phyloP scores from a whole-genome alignment of 768 basidiomycete genomes.

The Suillus subluteus region DNA sequence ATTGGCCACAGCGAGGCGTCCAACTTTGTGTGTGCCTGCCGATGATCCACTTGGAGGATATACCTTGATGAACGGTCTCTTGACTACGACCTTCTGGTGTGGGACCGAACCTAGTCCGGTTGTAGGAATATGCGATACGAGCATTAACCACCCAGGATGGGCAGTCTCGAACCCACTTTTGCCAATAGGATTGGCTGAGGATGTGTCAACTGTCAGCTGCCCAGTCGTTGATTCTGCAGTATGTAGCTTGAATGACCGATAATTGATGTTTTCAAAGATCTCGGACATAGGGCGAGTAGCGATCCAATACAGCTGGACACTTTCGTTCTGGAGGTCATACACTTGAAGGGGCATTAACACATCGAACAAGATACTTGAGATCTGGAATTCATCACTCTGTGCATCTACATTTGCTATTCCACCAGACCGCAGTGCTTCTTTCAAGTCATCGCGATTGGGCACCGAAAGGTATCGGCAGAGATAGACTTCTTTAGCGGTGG shows the following conservation, averaged over 20 bases:
- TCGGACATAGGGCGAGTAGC: not conserved
- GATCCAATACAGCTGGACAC: not conserved
- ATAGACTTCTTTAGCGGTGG: not conserved
- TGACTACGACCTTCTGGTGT: not conserved
- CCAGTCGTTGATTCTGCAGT: not conserved
- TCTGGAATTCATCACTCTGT: not conserved
- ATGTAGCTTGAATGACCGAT: not conserved
- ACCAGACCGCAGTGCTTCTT: not conserved
- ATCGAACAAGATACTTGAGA: not conserved
- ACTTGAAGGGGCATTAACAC: not conserved
- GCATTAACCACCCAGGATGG: not conserved
- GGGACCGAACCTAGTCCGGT: not conserved
- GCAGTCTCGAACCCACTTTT: not conserved
- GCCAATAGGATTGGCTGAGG: not conserved
- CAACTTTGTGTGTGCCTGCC: not conserved
- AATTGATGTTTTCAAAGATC: not conserved
- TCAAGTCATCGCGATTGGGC: not conserved
- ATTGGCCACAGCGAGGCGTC: not conserved
- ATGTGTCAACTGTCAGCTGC: not conserved
- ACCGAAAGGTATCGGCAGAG: not conserved
- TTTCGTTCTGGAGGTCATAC: not conserved
- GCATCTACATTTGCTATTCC: not conserved
- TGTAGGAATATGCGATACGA: not conserved
- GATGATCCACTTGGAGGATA: not conserved
- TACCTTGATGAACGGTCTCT: not conserved